These are phyloP conservation scores for Haplosporangium sp. DNA, from an alignment of 371 early-diverging fungal species.

Conservation along the genomic window DNA sequence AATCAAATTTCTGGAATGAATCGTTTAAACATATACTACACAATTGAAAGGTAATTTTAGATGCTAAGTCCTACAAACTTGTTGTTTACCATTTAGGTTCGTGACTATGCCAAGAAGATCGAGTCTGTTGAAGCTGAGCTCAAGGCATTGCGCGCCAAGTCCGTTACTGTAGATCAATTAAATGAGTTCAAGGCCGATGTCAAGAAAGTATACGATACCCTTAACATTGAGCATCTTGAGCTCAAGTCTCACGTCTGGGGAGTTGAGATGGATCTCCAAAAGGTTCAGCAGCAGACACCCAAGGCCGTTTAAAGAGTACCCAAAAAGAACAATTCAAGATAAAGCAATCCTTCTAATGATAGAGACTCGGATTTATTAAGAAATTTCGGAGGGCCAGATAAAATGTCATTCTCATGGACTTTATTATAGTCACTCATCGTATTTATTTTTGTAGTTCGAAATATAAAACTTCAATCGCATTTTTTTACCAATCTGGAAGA, in stretches of 20 bases:
- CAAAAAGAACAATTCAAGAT: not conserved
- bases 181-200: slow-evolving; percentile 71
- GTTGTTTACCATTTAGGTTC: slow-evolving; percentile 60
- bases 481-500: too few relatives aligned
- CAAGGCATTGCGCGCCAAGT: slow-evolving; percentile 64
- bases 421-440: too few relatives aligned
- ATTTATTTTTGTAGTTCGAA: too few relatives aligned
- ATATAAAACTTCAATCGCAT: too few relatives aligned
- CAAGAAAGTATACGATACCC: slow-evolving; percentile 77
- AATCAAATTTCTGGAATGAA: not conserved
- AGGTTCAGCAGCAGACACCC: slow-evolving; percentile 47
- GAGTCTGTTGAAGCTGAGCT: slow-evolving; percentile 78
- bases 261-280: slow-evolving; percentile 69
- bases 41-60: not conserved
- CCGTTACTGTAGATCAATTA: slow-evolving; percentile 77
- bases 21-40: too few relatives aligned
- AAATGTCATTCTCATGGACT: not conserved
- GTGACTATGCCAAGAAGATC: slow-evolving; percentile 82
- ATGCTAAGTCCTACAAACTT: not conserved
- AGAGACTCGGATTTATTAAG: not conserved
- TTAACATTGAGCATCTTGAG: slow-evolving; percentile 80
- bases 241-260: slow-evolving; percentile 84
- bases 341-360: not conserved
- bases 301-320: slow-evolving; percentile 36
- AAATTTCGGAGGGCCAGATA: not conserved